A percentile compares a stretch with the other conserved stretches of the same genome.
Conservation (phyloP, 306 rosid genomes). For the Dalbergia oliveri region DNA sequence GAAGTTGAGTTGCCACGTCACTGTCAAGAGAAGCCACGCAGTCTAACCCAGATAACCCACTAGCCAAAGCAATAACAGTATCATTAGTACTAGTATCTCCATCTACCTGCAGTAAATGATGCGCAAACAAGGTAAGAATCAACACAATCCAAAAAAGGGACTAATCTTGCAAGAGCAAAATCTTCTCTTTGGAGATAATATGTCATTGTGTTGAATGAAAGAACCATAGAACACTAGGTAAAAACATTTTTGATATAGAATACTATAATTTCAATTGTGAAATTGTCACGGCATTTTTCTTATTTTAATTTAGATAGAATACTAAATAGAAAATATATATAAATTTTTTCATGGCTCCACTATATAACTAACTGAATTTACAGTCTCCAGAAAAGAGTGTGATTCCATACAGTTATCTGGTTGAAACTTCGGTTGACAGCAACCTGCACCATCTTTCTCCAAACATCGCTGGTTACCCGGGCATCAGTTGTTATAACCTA, state of each 20-base stretch:
- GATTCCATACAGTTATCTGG: conserved; percentile 82
- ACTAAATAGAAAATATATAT: not conserved
- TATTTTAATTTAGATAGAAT: conserved; percentile 22
- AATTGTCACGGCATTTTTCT: conserved; percentile 18
- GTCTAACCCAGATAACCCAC: conserved; percentile 81
- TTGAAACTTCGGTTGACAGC: conserved; percentile 94
- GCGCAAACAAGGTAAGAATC: conserved; percentile 28
- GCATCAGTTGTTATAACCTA: conserved; percentile 98
- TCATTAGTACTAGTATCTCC: conserved; percentile 99
- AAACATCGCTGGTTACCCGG: conserved; percentile 69
- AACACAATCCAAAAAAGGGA: conserved; percentile 26
- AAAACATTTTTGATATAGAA: conserved; percentile 31
- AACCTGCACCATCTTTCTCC: conserved; percentile 90
- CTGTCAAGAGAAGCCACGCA: conserved; percentile 69
- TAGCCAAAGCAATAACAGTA: conserved; percentile 90
- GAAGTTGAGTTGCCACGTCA: conserved; percentile 78
- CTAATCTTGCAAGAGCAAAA: not conserved
- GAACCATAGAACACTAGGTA: conserved; percentile 7
- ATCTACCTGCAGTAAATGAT: conserved; percentile 73
- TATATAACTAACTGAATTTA: conserved; percentile 15
- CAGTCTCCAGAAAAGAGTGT: conserved; percentile 27
- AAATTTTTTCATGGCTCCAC: conserved; percentile 25
- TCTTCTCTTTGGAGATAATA: conserved; percentile 13
- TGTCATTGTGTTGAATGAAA: conserved; percentile 3
- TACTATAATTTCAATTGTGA: conserved; percentile 28